Evolutionary conservation across 805 yeast genomes (phyloP), one percentile per base, ranked within the genome.

Genomic region (Candida coquimbonensis): DNA sequence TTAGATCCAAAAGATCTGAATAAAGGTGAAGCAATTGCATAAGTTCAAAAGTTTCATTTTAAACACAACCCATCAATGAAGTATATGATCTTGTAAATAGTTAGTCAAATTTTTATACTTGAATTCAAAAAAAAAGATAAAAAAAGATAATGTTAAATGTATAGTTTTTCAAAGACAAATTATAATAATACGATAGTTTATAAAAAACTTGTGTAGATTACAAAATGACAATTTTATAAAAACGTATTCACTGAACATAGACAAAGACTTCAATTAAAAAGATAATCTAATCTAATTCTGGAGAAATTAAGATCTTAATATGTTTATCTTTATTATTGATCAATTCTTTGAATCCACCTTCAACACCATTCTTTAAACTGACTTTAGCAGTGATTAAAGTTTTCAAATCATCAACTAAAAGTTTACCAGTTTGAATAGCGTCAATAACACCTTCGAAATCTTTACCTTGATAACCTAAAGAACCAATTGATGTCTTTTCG

Each of bases 401-500:
- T 46, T 54, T 60, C 8, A 68, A 63, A 49, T 68, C 64, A 3
- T 64, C 66, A 26, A 65, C 44, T 12, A 61, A 60, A 43, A 73
- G 64, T 27, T 53, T 47, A 0, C 72, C 73, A 4, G 52, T 43
- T 38, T 69, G 70, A 42, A 73, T 54, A 2, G 75, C 72, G 2
- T 50, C 46, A 17, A 71, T 68, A 29, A 69, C 72, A 43, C 70
- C 69, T 52, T 64, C 63, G 48, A 73, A 73, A 54, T 73, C 78
- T 34, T 57, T 58, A 27, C 66, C 67, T 11, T 67, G 68, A 53
- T 68, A 73, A 49, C 76, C 73, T 49, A 73, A 63, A 1, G 75
- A 69, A 6, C 78, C 78, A 17, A 73, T 67, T 21, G 68, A 62
- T 13, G 57, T 55, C 50, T 69, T 73, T 52, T 73, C 77, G 14